Evolutionary conservation across 305 asterid species (phyloP), one percentile per base, ranked within the genome.

Genomic region (Rubia peregrina): DNA sequence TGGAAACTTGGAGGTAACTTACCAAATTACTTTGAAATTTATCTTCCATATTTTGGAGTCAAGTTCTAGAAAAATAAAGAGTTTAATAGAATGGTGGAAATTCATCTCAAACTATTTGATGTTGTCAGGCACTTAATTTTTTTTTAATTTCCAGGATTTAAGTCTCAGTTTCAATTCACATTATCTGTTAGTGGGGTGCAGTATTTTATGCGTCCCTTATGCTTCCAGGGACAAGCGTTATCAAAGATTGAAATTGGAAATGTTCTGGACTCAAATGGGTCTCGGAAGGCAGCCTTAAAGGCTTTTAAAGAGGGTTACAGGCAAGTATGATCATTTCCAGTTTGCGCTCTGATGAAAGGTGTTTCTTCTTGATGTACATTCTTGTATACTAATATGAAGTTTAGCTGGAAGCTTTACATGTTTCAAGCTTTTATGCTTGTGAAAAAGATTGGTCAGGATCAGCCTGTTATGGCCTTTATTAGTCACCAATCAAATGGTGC

Each of bases 1-100:
- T 81, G 95, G 97, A 69, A 88, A 84, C 81, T 82, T 88, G 87
- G 99, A 95, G 99, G 99, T 95, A 82, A 77, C 79, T 75, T 77
- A 71, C 51, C 72, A 66, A 75, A 10, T 74, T 33, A 72, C 36
- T 65, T 60, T 60, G 4, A 5, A 43, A 43, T 38, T 59, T 66
- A 26, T 2, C 6, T 19, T 11, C 30, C 66, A 38, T 4, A 48
- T 44, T 56, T 26, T 65, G 9, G 40, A 38, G 19, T 36, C 24
- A 40, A 22, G 44, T 36, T n/a, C 21, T 49, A 16, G 19, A 36
- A 41, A 30, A 26, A 7, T 65, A 14, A 48, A 44, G 0, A 13
- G 57, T 44, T 17, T 8, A 41, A n/a, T 21, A 12, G 6, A 26
- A 16, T 24, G 17, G 17, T 7, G 71, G 49, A 33, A 68, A 40